phyloP scores from a whole-genome alignment of 345 rosid genomes.

The Erucastrum elatum region DNA sequence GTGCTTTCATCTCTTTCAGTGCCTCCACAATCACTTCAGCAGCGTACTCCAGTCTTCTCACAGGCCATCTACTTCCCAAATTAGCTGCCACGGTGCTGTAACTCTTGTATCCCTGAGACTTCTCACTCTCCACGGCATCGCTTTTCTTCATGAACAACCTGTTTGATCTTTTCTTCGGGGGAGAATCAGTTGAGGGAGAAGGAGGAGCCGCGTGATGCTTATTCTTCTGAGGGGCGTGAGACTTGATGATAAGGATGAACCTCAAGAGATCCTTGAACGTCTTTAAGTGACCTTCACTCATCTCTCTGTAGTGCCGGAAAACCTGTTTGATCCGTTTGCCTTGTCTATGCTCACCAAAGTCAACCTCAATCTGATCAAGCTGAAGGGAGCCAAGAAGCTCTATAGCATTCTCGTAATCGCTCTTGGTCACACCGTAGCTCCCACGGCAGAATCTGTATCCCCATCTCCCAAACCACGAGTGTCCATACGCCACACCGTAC shows the following conservation, averaged over 20 bases:
- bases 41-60: conserved; percentile 71
- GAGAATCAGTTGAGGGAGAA: conserved; percentile 18
- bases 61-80: conserved; percentile 81
- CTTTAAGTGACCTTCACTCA: conserved; percentile 62
- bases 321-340: conserved; percentile 48
- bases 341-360: conserved; percentile 40
- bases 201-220: conserved; percentile 35
- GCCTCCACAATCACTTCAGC: conserved; percentile 77
- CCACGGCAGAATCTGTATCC: conserved; percentile 74
- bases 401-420: conserved; percentile 56
- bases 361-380: conserved; percentile 51
- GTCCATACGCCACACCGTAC: conserved; percentile 82
- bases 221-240: conserved; percentile 41
- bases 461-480: conserved; percentile 92
- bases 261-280: conserved; percentile 70
- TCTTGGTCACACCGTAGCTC: conserved; percentile 72
- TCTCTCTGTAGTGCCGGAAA: conserved; percentile 51
- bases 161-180: conserved; percentile 22
- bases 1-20: conserved; percentile 52
- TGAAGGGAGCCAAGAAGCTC: conserved; percentile 64
- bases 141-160: conserved; percentile 40
- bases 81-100: conserved; percentile 51
- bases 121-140: conserved; percentile 34
- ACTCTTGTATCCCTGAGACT: conserved; percentile 41
- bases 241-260: conserved; percentile 67